Conservation (phyloP, 2,329 filamentous ascomycete genomes). For the Calonectria ilicicola region DNA sequence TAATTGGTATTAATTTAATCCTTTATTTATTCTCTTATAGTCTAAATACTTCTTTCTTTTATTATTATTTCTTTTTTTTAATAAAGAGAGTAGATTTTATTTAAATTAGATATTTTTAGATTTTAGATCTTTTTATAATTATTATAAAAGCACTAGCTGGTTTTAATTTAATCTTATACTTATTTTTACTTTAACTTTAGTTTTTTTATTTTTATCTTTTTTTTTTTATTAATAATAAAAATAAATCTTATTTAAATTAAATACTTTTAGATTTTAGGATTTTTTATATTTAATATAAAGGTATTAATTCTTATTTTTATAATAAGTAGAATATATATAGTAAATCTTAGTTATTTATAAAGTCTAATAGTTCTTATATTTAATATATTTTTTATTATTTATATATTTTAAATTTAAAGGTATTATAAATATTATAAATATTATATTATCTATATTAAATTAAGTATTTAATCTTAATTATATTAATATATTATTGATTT, state of each 20-base stretch:
- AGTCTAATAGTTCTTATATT: neutral
- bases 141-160: neutral
- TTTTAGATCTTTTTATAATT: neutral
- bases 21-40: neutral
- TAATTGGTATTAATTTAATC: neutral
- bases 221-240: neutral
- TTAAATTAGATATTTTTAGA: neutral
- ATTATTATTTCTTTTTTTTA: neutral
- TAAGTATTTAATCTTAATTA: neutral
- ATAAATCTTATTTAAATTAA: no score
- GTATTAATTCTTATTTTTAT: neutral
- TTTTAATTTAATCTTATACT: neutral
- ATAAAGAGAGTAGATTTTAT: neutral
- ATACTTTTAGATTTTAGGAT: no score
- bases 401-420: neutral
- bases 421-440: neutral
- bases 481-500: neutral
- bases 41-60: neutral
- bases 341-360: neutral
- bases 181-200: neutral
- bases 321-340: neutral
- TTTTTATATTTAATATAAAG: neutral
- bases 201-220: neutral
- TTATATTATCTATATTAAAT: neutral
- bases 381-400: neutral